A percentile compares a stretch with the other conserved stretches of the same genome.
Evolutionary conservation across 345 rosid species (phyloP).

Genomic region (Laguncularia racemosa): DNA sequence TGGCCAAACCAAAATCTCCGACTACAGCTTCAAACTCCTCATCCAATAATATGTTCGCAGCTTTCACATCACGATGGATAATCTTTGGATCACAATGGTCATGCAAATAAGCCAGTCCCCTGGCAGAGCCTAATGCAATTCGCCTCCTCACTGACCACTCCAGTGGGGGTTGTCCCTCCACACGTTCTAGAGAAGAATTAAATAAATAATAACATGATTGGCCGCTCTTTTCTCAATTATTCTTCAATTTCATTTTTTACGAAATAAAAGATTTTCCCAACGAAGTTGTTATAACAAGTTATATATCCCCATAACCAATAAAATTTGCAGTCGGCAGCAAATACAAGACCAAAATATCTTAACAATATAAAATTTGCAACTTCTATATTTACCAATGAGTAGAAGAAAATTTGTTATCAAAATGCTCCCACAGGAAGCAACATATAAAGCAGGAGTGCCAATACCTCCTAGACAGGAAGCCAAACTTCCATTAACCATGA

Average conservation of each 20-base stretch:
- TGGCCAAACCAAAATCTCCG: constrained; percentile 23
- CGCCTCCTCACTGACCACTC: constrained; percentile 15
- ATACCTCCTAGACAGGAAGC: constrained; percentile 75
- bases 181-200: constrained; percentile 39
- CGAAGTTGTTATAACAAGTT: too few relatives aligned
- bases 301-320: too few relatives aligned
- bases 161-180: constrained; percentile 41
- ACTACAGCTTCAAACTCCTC: constrained; percentile 20
- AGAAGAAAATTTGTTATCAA: background rate
- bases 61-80: constrained; percentile 23
- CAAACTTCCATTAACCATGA: constrained; percentile 20
- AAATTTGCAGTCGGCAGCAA: background rate
- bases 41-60: constrained; percentile 20
- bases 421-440: background rate
- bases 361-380: background rate
- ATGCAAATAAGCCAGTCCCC: constrained; percentile 18
- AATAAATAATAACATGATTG: constrained; percentile 5
- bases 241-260: too few relatives aligned
- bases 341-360: background rate
- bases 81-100: constrained; percentile 21
- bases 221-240: too few relatives aligned
- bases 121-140: constrained; percentile 18
- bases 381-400: background rate
- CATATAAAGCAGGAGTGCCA: constrained; percentile 5
- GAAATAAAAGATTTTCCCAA: too few relatives aligned